Percentiles rank a stretch among this genome's conserved stretches.
phyloP scores from a whole-genome alignment of 805 yeast species.

The Candida berthetii region DNA sequence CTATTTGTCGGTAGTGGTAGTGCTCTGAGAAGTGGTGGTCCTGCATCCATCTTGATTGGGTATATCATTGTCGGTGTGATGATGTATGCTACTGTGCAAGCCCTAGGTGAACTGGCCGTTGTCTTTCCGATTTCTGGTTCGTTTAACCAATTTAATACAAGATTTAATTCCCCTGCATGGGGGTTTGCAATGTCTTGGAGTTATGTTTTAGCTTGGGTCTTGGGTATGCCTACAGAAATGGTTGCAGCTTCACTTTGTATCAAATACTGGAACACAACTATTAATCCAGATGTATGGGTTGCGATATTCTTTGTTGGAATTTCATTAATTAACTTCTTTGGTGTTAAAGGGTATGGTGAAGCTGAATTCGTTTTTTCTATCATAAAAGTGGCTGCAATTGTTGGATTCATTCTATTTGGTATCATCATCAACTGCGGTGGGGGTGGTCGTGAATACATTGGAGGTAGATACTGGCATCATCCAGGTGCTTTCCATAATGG shows the following conservation, averaged over 20 bases:
- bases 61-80: slow-evolving; percentile 44
- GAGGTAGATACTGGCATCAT: slow-evolving; percentile 40
- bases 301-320: slow-evolving; percentile 40
- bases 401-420: slow-evolving; percentile 37
- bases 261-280: slow-evolving; percentile 39
- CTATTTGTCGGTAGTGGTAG: slow-evolving; percentile 55
- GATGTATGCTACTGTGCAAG: slow-evolving; percentile 49
- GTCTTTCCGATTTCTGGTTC: slow-evolving; percentile 44
- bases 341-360: slow-evolving; percentile 39
- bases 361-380: slow-evolving; percentile 25
- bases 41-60: slow-evolving; percentile 50
- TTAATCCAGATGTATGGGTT: slow-evolving; percentile 48
- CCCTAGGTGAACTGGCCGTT: slow-evolving; percentile 42
- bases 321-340: slow-evolving; percentile 36
- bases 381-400: slow-evolving; percentile 17
- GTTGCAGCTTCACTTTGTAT: slow-evolving; percentile 50
- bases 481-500: slow-evolving; percentile 45
- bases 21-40: slow-evolving; percentile 49
- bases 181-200: slow-evolving; percentile 45
- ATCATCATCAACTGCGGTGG: slow-evolving; percentile 35
- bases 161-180: slow-evolving; percentile 43
- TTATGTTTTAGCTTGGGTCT: slow-evolving; percentile 45
- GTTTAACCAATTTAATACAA: slow-evolving; percentile 34
- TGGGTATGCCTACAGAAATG: slow-evolving; percentile 45
- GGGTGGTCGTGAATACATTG: slow-evolving; percentile 23